Evolutionary conservation across 768 basidiomycete species (phyloP), one percentile per base, ranked within the genome.

Genomic region (Boletus sp.): DNA sequence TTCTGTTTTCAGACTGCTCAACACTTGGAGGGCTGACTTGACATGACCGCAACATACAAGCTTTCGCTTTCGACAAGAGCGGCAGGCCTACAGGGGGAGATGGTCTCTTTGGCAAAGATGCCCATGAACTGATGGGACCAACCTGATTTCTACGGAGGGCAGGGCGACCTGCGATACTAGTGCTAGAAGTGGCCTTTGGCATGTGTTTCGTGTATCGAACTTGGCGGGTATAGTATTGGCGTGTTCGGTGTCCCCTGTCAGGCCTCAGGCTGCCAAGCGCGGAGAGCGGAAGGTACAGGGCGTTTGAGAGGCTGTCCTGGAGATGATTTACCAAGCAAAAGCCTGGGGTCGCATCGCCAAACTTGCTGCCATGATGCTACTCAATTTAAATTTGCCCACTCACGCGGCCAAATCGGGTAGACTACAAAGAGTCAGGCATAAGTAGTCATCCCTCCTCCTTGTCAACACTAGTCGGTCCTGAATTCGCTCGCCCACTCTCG

Each of bases 71-170:
- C 90, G 84, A 73, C 90, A 93, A 43, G 88, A 83, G 29, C 85
- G 81, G 72, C 88, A 91, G 45, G 89, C 88, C 88, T 90, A 56
- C 39, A 38, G 44, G 33, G 25, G 15, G 29, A 41, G 14, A 21
- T 47, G 44, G 48, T 43, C 23, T 47, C n/a, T 48, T 42, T 37
- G 34, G 49, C 56, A 51, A 54, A 52, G 48, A 62, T 50, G 44
- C 29, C 35, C n/a, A n/a, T 44, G 51, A 47, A 30, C 37, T 21
- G 30, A 29, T 41, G 33, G 19, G 43, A 32, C 21, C 67, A 58
- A 84, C 89, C 79, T 91, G 89, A 65, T 91, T 91, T 70, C 89
- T 79, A 44, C 89, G 84, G 53, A 91, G 79, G 40, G 88, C 83
- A 52, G 87, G 79, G 21, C 87, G 80, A 64, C 70, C 75, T 41